Conservation (phyloP, 2,329 filamentous ascomycete genomes). For the Myriosclerotinia duriaeana region DNA sequence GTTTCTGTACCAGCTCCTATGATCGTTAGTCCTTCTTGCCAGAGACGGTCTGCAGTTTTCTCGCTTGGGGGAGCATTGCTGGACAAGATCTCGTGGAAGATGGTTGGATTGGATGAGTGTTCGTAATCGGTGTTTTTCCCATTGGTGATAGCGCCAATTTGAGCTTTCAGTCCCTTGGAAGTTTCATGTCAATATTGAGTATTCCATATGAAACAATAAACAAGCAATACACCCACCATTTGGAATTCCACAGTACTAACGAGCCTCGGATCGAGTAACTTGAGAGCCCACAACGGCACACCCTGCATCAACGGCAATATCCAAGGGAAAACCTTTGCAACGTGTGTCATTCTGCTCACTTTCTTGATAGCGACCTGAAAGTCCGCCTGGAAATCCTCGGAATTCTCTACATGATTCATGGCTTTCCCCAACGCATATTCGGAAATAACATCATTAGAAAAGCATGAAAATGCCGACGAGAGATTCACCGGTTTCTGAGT, state of each 20-base stretch:
- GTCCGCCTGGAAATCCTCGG: constrained; percentile 18
- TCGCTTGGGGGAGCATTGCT: constrained; percentile 41
- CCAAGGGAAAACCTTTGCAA: constrained; percentile 11
- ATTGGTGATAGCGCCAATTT: constrained; percentile 29
- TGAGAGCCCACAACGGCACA: not conserved
- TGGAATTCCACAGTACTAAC: constrained; percentile 12
- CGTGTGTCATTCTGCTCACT: constrained; percentile 19
- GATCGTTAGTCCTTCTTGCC: constrained; percentile 40
- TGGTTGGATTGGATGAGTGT: constrained; percentile 30
- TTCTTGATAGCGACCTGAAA: constrained; percentile 5
- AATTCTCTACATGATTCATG: constrained; percentile 25
- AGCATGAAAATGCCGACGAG: constrained; percentile 21
- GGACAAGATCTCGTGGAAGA: constrained; percentile 36
- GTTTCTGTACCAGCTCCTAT: constrained; percentile 44
- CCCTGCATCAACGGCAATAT: constrained; percentile 14
- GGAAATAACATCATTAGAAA: constrained; percentile 33
- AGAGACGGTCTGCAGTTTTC: constrained; percentile 40
- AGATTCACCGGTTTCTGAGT: constrained; percentile 17
- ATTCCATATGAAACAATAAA: not conserved
- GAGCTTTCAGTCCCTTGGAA: constrained; percentile 41
- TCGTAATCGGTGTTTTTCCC: constrained; percentile 20
- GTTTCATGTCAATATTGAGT: not conserved
- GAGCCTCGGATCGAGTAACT: constrained; percentile 1
- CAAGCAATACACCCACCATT: constrained; percentile 19
- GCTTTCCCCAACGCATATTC: constrained; percentile 36